Base-by-base conservation (phyloP, 352 stramenopile species). In the Phytopythium delawarense region DNA sequence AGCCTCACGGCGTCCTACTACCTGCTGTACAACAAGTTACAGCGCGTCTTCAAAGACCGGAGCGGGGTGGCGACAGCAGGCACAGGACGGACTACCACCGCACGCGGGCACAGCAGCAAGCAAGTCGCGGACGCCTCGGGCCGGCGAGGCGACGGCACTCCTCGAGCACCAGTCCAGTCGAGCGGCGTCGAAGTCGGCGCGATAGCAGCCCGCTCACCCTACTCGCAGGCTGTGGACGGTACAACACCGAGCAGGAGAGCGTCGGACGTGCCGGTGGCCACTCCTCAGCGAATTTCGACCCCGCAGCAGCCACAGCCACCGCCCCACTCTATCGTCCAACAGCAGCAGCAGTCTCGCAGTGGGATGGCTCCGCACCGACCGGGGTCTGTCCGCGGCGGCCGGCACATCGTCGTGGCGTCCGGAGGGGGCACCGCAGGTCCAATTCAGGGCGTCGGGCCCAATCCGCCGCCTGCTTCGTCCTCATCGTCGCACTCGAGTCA, bases 1-100 rank as follows among this genome's bases (percentile, higher is more conserved):
- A 67, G 61, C 3, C 57, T 86, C 46, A 96, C 88, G 0, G 75
- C 88, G 3, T 78, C 84, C 2, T 96, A 94, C 57, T 94, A 78
- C 37, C 72, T 96, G 34, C 65, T 96, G 5, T 76, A 86, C 64
- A 79, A 65, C 34, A 89, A 89, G 51, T 58, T 87, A 0, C 60
- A 79, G 35, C 75, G 79, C 1, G 54, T 75, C 30, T 65, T 78
- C 71, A 79, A 75, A 44, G 71, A 75, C 52, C 65, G 69, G 0
- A 21, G 25, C 30, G 42, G 35, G 18, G 45, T 35, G 25, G 18
- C n/a, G 2, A 28, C 15, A 4, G 50, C 59, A 6, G 40, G 52
- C n/a, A n/a, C 59, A 12, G 54, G 60, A n/a, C 59, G 62, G 12
- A 49, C 42, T 23, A 59, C 46, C 21, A 45, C 21, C 8, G 13